Evolutionary conservation across 495 filamentous ascomycete genomes (phyloP), one percentile per base, ranked within the genome.

Genomic region (Penicillium maclennaniae): DNA sequence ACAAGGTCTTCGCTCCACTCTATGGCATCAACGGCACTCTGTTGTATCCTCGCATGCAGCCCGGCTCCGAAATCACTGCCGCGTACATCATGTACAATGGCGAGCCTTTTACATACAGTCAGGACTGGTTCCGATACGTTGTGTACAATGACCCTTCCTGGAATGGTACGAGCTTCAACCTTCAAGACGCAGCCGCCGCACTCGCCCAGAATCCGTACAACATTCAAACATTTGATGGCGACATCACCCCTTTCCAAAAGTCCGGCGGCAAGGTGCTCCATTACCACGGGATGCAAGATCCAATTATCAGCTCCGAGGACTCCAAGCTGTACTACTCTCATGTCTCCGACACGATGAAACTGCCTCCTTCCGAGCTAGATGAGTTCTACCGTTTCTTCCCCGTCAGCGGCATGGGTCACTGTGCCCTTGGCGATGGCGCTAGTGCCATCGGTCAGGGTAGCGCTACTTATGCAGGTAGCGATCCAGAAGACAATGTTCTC

Each of bases 11-110:
- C 61, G 67, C 62, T 15, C 76, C 82, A n/a, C 72, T 80, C 40
- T 61, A 76, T 15, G 73, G 74, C 5, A 58, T 65, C 3, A 76
- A 80, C 19, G 78, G 80, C 12, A 75, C 76, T 17, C 65, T 82
- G 7, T 49, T 85, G 8, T 86, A 83, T 62, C 82, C 83, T 5
- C 69, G 69, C 8, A 76, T 78, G 72, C 71, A 79, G 44, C 74
- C 72, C 3, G 75, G 75, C 0, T 69, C 67, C 4, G 74, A 79
- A 42, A 44, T 67, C 20, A 40, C 55, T 15, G 67, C 69, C 8
- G 60, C 67, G 0, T 12, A 52, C 4, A 59, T 68, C 16, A 62
- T 71, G 56, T 77, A 74, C 56, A 69, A 50, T 21, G 75, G 75
- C 3, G 19, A 55, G 16, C 73, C 75, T 2, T 77, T 72, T 47